Base-by-base conservation (phyloP, 208 protist species). In the Wallacemonas collosoma region DNA sequence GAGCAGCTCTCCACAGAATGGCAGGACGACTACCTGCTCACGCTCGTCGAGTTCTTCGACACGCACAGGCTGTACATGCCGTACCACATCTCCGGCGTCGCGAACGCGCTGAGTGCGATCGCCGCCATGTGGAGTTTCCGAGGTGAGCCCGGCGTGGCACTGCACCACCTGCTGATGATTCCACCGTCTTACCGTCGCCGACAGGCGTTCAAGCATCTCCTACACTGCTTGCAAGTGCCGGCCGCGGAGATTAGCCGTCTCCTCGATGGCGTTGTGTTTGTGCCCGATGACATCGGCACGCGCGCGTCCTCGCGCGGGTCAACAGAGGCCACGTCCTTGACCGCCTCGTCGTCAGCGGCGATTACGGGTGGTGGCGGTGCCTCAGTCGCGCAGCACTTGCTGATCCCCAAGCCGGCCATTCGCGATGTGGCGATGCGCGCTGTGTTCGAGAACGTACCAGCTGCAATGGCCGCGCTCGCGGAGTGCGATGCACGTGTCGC, bases 51-150 rank as follows among this genome's bases (percentile, higher is more conserved):
- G 40, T 96, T 96, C 71, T 83, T 89, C 60, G 40, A 47, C 2
- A 64, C 75, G 35, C 89, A 96, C 54, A 68, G 61, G 8, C 38
- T 82, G 3, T 86, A 89, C 71, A 90, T 96, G 85, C 91, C 91
- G 4, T 94, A 93, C 63, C 87, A 96, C 80, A 94, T 94, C 75
- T 80, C 83, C 36, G 91, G 91, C 14, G 87, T 96, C 44, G 79
- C 78, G 2, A 94, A 94, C 63, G 83, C 89, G 17, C 68, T 93
- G 17, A 96, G 94, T 68, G 91, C 91, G 11, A 88, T 96, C 73
- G 74, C 87, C n/a, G 86, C 87, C 1, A 96, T 94, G 89, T 93
- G 84, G 85, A 85, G 82, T 61, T 93, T 96, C 71, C 79, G 85
- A 26, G 86, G 86, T 1, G 89, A 94, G 80, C 86, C 88, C 0